A percentile compares a stretch with the other conserved stretches of the same genome.
Conservation (phyloP, 306 rosid genomes). For the Malus orientalis region DNA sequence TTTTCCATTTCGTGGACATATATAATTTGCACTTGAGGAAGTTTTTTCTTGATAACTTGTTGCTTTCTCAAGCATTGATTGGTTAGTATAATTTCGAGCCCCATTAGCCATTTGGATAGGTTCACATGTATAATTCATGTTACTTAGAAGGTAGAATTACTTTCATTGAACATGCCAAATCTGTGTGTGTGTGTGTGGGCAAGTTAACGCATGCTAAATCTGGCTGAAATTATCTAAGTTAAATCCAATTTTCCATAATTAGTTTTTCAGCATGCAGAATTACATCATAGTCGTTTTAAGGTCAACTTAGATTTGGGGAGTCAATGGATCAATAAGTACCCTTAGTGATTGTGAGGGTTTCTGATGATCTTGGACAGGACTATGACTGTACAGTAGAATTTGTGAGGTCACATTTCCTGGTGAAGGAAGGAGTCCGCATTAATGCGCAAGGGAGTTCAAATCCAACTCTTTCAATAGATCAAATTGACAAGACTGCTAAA, state of each 20-base stretch:
- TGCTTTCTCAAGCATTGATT: neutral
- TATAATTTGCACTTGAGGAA: neutral
- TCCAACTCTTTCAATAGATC: slow-evolving; percentile 87
- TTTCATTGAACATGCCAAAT: neutral
- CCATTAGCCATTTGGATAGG: neutral
- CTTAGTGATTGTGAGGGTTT: slow-evolving; percentile 21
- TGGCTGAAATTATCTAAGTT: neutral
- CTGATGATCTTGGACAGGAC: slow-evolving; percentile 56
- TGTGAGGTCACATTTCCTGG: slow-evolving; percentile 96
- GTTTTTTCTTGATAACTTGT: neutral
- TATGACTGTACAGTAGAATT: slow-evolving; percentile 68
- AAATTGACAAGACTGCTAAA: slow-evolving; percentile 67
- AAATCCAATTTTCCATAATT: neutral
- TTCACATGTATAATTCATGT: neutral
- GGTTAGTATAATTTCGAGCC: neutral
- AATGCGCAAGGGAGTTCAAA: slow-evolving; percentile 67
- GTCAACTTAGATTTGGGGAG: slow-evolving; percentile 7
- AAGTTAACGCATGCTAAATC: no score
- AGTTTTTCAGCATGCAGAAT: neutral
- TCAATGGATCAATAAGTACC: neutral
- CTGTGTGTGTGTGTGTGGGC: neutral
- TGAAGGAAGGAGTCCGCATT: slow-evolving; percentile 69
- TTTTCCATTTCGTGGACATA: neutral
- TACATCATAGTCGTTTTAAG: neutral
- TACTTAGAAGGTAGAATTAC: neutral